phyloP scores from a whole-genome alignment of 2,329 filamentous ascomycete species.

The Lomentospora prolificans region DNA sequence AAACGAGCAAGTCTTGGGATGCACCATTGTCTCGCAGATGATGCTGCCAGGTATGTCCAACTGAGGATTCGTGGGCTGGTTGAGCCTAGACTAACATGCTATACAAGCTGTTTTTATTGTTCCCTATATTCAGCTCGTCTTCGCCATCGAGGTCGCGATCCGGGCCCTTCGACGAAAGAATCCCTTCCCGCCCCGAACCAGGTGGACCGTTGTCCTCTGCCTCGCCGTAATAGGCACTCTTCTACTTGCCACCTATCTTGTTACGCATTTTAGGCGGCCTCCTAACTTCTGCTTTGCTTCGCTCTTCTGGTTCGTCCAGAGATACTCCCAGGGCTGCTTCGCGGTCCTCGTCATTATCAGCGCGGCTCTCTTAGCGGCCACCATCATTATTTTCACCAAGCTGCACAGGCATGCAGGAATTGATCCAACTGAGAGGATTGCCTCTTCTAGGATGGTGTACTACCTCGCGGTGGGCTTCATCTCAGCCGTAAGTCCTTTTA shows the following conservation, averaged over 20 bases:
- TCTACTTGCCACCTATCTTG: slow-evolving; percentile 45
- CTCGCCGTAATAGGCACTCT: slow-evolving; percentile 36
- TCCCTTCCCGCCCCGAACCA: slow-evolving; percentile 49
- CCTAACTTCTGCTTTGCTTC: slow-evolving; percentile 56
- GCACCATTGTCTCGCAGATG: slow-evolving; percentile 43
- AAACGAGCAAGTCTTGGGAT: slow-evolving; percentile 39
- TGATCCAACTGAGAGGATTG: slow-evolving; percentile 48
- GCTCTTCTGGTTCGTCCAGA: slow-evolving; percentile 56
- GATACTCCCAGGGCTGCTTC: slow-evolving; percentile 49
- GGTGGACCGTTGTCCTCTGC: slow-evolving; percentile 51
- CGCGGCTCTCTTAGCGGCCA: slow-evolving; percentile 38
- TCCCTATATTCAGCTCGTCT: slow-evolving; percentile 55
- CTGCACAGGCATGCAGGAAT: slow-evolving; percentile 45
- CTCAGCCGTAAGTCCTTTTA: slow-evolving; percentile 40
- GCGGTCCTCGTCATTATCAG: slow-evolving; percentile 41
- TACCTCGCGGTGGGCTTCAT: slow-evolving; percentile 49
- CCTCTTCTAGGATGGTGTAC: slow-evolving; percentile 61
- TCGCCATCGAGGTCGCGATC: slow-evolving; percentile 50
- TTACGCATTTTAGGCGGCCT: slow-evolving; percentile 45
- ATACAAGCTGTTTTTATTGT: slow-evolving; percentile 53
- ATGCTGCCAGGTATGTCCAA: slow-evolving; percentile 46
- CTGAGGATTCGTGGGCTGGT: no score
- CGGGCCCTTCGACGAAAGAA: slow-evolving; percentile 39
- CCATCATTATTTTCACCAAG: slow-evolving; percentile 45
- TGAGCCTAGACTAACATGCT: slow-evolving; percentile 18